Evolutionary conservation across 768 basidiomycete genomes (phyloP), one percentile per base, ranked within the genome.

Genomic region (Hortiboletus campestris): DNA sequence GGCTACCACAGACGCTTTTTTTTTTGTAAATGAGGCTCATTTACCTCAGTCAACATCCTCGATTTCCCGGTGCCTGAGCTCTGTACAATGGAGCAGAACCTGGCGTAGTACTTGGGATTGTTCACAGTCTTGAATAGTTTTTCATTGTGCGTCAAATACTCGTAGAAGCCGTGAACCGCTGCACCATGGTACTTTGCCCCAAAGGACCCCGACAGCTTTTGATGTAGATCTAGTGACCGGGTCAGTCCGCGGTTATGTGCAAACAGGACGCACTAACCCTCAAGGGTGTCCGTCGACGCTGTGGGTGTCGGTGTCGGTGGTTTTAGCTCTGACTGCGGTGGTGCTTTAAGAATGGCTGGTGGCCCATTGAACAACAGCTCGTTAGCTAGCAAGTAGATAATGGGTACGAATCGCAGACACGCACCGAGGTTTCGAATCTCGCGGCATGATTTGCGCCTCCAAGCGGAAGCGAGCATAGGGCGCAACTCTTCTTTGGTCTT

Each of bases 71-170:
- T 64, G 0, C 58, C 62, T 3, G 57, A 63, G 9, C 62, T 63
- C 11, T 63, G 62, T 2, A 59, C 42, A 3, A 59, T 22, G 3
- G 57, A 35, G 34, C 34, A 35, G 14, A 35, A 35, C 34, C 34
- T 62, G 38, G 59, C 55, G 6, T 54, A 60, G 22, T 60, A 47
- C 25, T 6, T 5, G 2, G 36, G 43, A 12, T 11, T 4, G 4
- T n/a, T 3, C 16, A 6, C 14, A 0, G 13, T 41, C 19, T 31
- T 35, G 46, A 63, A 63, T 8, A 55, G 17, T 2, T 34, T 38
- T 29, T 64, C 51, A 35, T 61, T 57, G 11, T n/a, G 41, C 16
- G 39, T 41, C 28, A 66, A 43, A 42, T 63, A 66, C 32, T 66
- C 57, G 29, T 56, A 59, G 36, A 67, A 61, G 4, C 65, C 55